These are phyloP conservation scores for Colletotrichum neosansevieriae DNA, from an alignment of 2,329 filamentous ascomycete species.

Conservation along the genomic window DNA sequence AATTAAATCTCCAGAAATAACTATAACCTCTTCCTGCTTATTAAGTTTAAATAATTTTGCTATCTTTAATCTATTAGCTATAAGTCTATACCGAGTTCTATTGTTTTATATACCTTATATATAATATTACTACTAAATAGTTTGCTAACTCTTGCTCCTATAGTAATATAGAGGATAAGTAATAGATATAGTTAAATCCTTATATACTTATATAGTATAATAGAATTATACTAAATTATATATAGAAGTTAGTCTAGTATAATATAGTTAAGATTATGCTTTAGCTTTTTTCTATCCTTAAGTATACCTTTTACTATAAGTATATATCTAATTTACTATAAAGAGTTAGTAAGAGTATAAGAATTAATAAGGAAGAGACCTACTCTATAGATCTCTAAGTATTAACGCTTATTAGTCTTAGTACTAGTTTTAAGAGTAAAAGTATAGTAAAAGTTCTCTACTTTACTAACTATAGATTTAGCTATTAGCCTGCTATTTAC, in stretches of 20 bases:
- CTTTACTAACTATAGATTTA: background rate
- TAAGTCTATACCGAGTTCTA: background rate
- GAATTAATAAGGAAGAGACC: background rate
- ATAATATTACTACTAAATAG: constrained; percentile 2
- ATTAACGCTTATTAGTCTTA: background rate
- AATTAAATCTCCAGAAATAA: constrained; percentile 8
- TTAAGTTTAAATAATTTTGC: constrained; percentile 13
- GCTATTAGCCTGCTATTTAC: background rate
- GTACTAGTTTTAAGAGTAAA: background rate
- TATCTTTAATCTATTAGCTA: background rate
- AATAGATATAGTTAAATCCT: background rate
- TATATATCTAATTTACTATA: background rate
- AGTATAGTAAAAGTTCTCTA: background rate
- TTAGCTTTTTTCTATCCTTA: background rate
- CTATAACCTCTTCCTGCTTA: background rate
- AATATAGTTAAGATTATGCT: background rate
- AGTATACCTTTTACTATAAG: background rate
- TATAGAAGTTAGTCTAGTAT: background rate
- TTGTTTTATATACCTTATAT: background rate
- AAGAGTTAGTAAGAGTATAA: background rate
- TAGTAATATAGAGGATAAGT: background rate
- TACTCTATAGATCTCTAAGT: background rate
- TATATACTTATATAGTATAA: background rate
- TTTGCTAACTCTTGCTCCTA: background rate
- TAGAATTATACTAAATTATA: background rate